Evolutionary conservation across 1,139 yeast genomes (phyloP), one percentile per base, ranked within the genome.

Genomic region (Debaryomycetaceae sp.): DNA sequence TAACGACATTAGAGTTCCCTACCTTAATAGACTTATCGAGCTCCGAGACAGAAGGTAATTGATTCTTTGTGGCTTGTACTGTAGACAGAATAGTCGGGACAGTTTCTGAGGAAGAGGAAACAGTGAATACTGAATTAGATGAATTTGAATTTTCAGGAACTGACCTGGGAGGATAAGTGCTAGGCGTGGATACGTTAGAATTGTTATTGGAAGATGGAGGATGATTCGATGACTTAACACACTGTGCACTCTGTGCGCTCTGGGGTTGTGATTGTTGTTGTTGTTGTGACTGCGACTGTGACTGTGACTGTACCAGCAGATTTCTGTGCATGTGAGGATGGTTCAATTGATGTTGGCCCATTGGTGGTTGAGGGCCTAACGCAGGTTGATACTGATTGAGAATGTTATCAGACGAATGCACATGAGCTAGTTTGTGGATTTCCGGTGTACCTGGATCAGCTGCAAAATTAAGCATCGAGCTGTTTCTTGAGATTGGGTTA

Each of bases 31-130:
- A 55, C 35, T 56, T 59, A 39, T 61, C 67, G 34, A 64, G 54
- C 40, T 64, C 70, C 33, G 57, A 58, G 30, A 64, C 66, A 11
- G 65, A 59, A 2, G 70, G 70, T n/a, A 63, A 49, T 37, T 51
- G 58, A 17, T 51, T 52, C 18, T 46, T 51, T n/a, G 30, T 26
- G 3, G n/a, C 18, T 4, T 33, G n/a, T 8, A 31, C 29, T 16
- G 33, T 35, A 5, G 41, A 31, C 26, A 11, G 11, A 8, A 22
- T 11, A 3, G 26, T 22, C 7, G 26, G 11, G 11, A 22, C 26
- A 24, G 38, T 29, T 17, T 31, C 34, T 6, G 41, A 14, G 7
- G 36, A 19, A 8, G 36, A 15, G 31, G 31, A 3, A 8, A n/a
- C 3, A 13, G 31, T 30, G 31, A 13, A 30, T 3, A 30, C 17